Evolutionary conservation across 257 asterid genomes (phyloP).

Genomic region (Vinca minor): DNA sequence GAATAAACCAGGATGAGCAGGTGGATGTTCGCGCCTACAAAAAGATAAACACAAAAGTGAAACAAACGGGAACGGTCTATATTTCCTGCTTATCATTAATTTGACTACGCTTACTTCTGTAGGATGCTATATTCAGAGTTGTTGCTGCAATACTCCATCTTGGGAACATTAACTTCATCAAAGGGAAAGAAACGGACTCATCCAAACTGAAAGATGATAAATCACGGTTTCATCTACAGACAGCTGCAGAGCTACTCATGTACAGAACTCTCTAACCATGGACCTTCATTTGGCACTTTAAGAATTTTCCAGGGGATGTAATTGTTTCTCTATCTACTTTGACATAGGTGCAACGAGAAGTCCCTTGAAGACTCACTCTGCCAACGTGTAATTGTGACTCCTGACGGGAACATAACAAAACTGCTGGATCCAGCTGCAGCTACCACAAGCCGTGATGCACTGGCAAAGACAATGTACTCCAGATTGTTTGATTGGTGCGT

Average conservation of each 20-base stretch:
- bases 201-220: conserved; percentile 70
- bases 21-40: conserved; percentile 19
- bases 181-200: conserved; percentile 77
- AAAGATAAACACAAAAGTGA: not conserved
- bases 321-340: conserved; percentile 10
- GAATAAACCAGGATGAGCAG: conserved; percentile 92
- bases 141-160: conserved; percentile 95
- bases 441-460: conserved; percentile 80
- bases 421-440: conserved; percentile 89
- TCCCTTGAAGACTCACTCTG: conserved; percentile 80
- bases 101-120: conserved; percentile 9
- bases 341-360: conserved; percentile 61
- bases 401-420: conserved; percentile 89
- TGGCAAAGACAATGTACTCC: conserved; percentile 88
- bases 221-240: conserved; percentile 62
- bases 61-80: not conserved
- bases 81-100: not conserved
- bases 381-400: conserved; percentile 87
- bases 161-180: conserved; percentile 70
- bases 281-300: conserved; percentile 7
- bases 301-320: conserved; percentile 6
- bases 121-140: conserved; percentile 93
- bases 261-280: conserved; percentile 27
- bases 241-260: conserved; percentile 86
- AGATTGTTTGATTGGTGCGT: conserved; percentile 89